Conservation (phyloP, 768 basidiomycete species). For the Trametes coccinea region DNA sequence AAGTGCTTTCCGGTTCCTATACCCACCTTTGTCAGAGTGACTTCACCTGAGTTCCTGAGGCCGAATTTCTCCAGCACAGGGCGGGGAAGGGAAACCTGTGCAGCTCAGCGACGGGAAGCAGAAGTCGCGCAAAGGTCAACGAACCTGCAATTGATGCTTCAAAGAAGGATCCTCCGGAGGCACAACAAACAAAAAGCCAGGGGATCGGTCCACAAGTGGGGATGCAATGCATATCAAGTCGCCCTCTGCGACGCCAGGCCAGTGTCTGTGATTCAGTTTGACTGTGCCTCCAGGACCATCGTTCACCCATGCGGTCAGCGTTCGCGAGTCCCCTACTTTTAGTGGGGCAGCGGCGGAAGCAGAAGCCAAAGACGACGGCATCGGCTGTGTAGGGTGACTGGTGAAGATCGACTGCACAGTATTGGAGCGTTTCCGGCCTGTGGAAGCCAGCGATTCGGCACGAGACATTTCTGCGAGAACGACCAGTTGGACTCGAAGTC, state of each 20-base stretch:
- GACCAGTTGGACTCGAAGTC: not conserved
- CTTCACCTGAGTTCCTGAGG: conserved; percentile 70
- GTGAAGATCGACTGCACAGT: conserved; percentile 69
- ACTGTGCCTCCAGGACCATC: conserved; percentile 58
- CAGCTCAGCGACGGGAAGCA: not conserved
- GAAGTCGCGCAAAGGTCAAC: not conserved
- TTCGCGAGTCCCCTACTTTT: conserved; percentile 60
- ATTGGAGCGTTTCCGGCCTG: conserved; percentile 65
- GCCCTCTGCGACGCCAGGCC: conserved; percentile 79
- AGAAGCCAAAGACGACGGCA: not conserved
- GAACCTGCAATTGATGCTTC: conserved; percentile 68
- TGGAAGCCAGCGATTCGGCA: conserved; percentile 63
- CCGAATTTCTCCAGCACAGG: conserved; percentile 71
- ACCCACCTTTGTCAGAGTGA: conserved; percentile 66
- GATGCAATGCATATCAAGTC: conserved; percentile 63
- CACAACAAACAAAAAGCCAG: conserved; percentile 64
- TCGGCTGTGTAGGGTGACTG: conserved; percentile 35
- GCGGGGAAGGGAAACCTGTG: conserved; percentile 73
- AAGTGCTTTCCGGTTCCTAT: not conserved
- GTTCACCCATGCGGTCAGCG: conserved; percentile 74
- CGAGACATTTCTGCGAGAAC: conserved; percentile 39
- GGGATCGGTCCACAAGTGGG: conserved; percentile 39
- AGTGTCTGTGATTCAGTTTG: conserved; percentile 69
- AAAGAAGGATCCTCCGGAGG: conserved; percentile 60
- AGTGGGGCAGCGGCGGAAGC: conserved; percentile 40